Evolutionary conservation across 1,139 yeast genomes (phyloP), one percentile per base, ranked within the genome.

Genomic region (Suhomyces bribrorum): DNA sequence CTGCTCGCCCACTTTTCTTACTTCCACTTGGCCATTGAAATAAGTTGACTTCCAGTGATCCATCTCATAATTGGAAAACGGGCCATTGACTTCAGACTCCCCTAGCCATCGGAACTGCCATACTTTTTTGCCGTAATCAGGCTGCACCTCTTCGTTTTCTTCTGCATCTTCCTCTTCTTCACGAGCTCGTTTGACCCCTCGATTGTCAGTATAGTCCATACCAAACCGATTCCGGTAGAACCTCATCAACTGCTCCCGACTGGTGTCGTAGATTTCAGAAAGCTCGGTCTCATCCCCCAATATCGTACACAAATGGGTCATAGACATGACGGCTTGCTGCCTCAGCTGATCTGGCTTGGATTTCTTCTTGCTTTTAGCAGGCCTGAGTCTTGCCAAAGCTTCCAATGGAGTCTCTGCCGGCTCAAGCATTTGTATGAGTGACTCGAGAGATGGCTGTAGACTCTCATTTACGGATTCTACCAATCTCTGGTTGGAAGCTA

Each of bases 51-150:
- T 71, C 92, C 92, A 84, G 42, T 74, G 74, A 3, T 48, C 47
- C 78, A 84, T 82, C 44, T 82, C 82, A 29, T 65, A 64, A 2
- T 64, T 48, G 0, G 83, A 62, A 52, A 67, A 81, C 0, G 88
- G 86, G 0, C 90, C 90, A 52, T 81, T 73, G 0, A 81, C 50
- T 3, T 65, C 66, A 29, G 63, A 69, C 1, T 59, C 67, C 5
- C 70, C 80, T 5, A 56, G 50, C 88, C 89, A 84, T 47, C 70
- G 65, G 53, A 79, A 83, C 47, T 79, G 81, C 87, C 87, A 84
- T 16, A 62, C 46, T 34, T 63, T 65, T 3, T 57, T 66, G 9
- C 63, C 72, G 32, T 62, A 60, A 11, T 59, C 60, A 14, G 43
- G 43, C 14, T 46, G 51, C 3, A 39, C 40, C 9, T 45, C 43